Evolutionary conservation across 768 basidiomycete genomes (phyloP).

Genomic region (Rhizopogon vinicolor): DNA sequence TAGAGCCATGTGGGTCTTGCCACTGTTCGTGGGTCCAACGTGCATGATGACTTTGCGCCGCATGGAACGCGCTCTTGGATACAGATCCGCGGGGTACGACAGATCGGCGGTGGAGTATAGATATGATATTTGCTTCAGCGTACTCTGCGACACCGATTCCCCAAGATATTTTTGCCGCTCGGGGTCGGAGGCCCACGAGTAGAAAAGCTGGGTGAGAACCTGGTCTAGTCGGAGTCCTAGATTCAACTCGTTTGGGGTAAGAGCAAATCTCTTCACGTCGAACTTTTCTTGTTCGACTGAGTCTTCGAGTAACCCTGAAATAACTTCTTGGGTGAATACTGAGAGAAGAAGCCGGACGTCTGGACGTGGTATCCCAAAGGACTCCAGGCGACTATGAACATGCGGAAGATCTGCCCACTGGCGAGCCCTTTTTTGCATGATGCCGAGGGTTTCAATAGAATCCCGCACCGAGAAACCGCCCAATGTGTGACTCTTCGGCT

Average conservation of each 20-base stretch:
- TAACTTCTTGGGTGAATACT: conserved; percentile 36
- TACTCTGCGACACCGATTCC: conserved; percentile 22
- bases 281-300: conserved; percentile 25
- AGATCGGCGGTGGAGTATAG: conserved; percentile 36
- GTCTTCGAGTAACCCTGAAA: conserved; percentile 22
- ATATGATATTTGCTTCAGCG: conserved; percentile 34
- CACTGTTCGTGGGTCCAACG: conserved; percentile 96
- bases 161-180: conserved; percentile 19
- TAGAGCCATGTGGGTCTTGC: conserved; percentile 93
- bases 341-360: conserved; percentile 39
- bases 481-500: neutral
- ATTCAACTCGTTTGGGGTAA: conserved; percentile 25
- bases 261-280: conserved; percentile 38
- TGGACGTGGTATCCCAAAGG: conserved; percentile 42
- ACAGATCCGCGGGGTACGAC: conserved; percentile 46
- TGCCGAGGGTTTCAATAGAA: conserved; percentile 9
- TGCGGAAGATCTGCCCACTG: conserved; percentile 32
- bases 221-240: conserved; percentile 34
- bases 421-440: conserved; percentile 33
- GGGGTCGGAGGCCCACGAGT: conserved; percentile 47
- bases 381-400: conserved; percentile 35
- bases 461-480: neutral
- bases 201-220: conserved; percentile 51
- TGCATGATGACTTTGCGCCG: conserved; percentile 86
- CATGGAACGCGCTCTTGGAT: conserved; percentile 48